These are phyloP conservation scores for Clonostachys rhizophaga DNA, from an alignment of 2,329 filamentous ascomycete genomes.

Conservation along the genomic window DNA sequence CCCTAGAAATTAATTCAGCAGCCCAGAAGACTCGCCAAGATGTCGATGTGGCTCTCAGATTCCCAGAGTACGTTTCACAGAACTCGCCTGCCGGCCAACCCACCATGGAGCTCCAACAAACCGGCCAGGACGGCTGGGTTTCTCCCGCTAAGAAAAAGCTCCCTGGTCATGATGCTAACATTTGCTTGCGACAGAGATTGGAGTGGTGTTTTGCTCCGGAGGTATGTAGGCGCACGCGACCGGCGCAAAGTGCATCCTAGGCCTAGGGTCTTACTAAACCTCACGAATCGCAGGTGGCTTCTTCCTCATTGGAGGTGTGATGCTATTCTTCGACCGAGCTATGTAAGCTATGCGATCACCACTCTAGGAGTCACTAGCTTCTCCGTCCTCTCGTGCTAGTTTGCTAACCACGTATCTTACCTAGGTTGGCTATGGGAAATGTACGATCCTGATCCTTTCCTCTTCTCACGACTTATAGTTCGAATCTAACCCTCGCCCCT, in stretches of 20 bases:
- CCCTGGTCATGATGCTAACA: constrained; percentile 18
- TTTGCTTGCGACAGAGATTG: constrained; percentile 65
- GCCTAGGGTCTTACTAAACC: neutral
- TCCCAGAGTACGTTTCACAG: constrained; percentile 70
- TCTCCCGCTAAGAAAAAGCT: neutral
- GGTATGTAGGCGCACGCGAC: constrained; percentile 55
- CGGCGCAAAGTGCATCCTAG: neutral
- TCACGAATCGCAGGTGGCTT: constrained; percentile 63
- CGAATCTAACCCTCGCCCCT: constrained; percentile 7
- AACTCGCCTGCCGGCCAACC: constrained; percentile 11
- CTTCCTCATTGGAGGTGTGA: constrained; percentile 89
- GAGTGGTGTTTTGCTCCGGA: constrained; percentile 95
- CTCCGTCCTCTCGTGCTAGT: neutral
- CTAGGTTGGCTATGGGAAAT: constrained; percentile 95
- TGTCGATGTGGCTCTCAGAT: constrained; percentile 97
- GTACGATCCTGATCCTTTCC: constrained; percentile 38
- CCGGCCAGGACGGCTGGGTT: neutral
- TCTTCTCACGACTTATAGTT: constrained; percentile 3
- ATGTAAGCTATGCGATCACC: constrained; percentile 54
- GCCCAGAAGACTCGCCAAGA: constrained; percentile 27
- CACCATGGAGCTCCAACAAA: constrained; percentile 3
- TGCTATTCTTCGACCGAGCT: constrained; percentile 96
- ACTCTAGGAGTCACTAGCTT: too few relatives aligned
- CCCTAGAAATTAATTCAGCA: neutral
- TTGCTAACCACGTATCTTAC: constrained; percentile 6